Evolutionary conservation across 2,329 filamentous ascomycete species (phyloP).

Genomic region (Phialophora chinensis): DNA sequence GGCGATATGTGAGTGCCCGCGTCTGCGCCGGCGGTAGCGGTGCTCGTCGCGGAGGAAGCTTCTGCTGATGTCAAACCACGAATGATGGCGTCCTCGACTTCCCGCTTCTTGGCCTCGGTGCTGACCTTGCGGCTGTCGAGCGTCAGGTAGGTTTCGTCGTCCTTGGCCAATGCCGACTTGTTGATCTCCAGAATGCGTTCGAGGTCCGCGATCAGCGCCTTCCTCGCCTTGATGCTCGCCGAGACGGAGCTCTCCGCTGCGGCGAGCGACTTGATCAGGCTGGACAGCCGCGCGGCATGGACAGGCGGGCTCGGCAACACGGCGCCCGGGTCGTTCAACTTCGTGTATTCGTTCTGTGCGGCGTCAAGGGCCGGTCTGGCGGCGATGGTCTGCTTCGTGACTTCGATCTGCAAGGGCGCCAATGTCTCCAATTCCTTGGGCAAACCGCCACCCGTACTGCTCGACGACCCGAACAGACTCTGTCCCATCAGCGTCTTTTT

Average conservation of each 20-base stretch:
- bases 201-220: slow-evolving; percentile 75
- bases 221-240: slow-evolving; percentile 85
- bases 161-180: slow-evolving; percentile 69
- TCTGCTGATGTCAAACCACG: slow-evolving; percentile 72
- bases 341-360: slow-evolving; percentile 82
- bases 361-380: slow-evolving; percentile 70
- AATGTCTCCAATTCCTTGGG: slow-evolving; percentile 79
- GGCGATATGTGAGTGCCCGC: not conserved
- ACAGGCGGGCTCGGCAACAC: slow-evolving; percentile 81
- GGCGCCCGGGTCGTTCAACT: slow-evolving; percentile 74
- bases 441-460: slow-evolving; percentile 58
- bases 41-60: slow-evolving; percentile 52
- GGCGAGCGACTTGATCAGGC: slow-evolving; percentile 85
- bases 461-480: slow-evolving; percentile 68
- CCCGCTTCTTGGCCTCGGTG: slow-evolving; percentile 81
- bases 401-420: slow-evolving; percentile 73
- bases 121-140: slow-evolving; percentile 70
- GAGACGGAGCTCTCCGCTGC: slow-evolving; percentile 87
- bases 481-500: slow-evolving; percentile 65
- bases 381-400: slow-evolving; percentile 73
- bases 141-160: slow-evolving; percentile 70
- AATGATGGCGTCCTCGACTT: slow-evolving; percentile 92
- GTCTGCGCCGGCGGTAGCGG: slow-evolving; percentile 41
- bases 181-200: slow-evolving; percentile 82
- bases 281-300: slow-evolving; percentile 85